Base-by-base conservation (phyloP, 176 grass and related monocot genomes). In the Musa acuminata region DNA sequence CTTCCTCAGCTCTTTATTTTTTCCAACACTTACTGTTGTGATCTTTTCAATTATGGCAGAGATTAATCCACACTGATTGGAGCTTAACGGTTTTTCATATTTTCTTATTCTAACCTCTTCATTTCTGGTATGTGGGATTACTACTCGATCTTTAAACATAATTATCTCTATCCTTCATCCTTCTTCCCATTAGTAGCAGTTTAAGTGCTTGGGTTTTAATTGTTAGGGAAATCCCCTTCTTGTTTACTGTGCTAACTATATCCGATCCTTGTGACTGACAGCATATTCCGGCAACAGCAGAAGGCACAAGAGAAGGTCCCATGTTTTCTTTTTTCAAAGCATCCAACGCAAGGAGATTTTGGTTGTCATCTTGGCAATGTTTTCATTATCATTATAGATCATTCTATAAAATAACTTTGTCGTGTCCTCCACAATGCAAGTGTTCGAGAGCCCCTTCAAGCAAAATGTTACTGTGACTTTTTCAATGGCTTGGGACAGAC, bases 21-120 rank as follows among this genome's bases (percentile, higher is more conserved):
- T 14, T 16, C 22, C 13, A 54, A 26, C 50, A 17, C 5, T 25
- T 26, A 16, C 55, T n/a, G 4, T 35, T 74, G 72, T 24, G 11
- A 23, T 26, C 24, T 64, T 64, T 64, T 29, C 12, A 27, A 3
- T 26, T 73, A 55, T 27, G 8, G 9, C 72, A 74, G 72, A 26
- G 53, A 74, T 43, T 24, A 29, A 58, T 55, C 72, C 72, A 74
- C 53, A 35, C 24, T 74, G 72, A 74, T n/a, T 26, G 71, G 14
- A 70, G 67, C 67, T 70, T 9, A 2, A 70, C 0, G 13, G 55
- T 19, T 58, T 58, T 7, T 1, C 55, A 19, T 17, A 16, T 50
- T 35, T 49, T 8, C 11, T 70, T 64, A 22, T 10, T 64, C 21
- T 64, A 21, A 3, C 21, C 62, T 23, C 62, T 64, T 11, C 62